Evolutionary conservation across 352 stramenopile genomes (phyloP), one percentile per base, ranked within the genome.

Genomic region (Phytophthora constricta): DNA sequence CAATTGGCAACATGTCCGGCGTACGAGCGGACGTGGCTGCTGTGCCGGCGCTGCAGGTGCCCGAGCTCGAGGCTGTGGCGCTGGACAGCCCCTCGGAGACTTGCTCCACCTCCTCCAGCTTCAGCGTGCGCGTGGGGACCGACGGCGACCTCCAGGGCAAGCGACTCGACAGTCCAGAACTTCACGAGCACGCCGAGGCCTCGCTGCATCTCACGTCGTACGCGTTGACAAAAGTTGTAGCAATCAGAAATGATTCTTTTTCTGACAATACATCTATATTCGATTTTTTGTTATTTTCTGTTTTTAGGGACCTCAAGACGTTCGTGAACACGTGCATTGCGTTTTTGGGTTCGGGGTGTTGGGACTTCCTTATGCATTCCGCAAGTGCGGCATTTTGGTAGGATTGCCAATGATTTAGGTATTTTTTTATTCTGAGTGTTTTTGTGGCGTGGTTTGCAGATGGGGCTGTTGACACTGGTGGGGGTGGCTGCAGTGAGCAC

Each of bases 321-420:
- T 93, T 93, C 55, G 70, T 76, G n/a, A 93, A 93, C 58, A 85
- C 79, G 19, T 85, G 96, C 57, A 98, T 98, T 65, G 90, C 87
- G 16, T 98, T 98, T 76, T 79, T 98, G 0, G 93, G 93, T 22
- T 96, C 93, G 5, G 93, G 26, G 84, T 98, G 10, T 74, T 98
- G 20, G 93, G 92, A 0, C 68, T 98, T 8, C 93, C 93, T 9
- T 96, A 92, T 72, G 93, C 92, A 19, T 98, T 98, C 72, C 86
- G 83, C 27, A 80, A 92, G 56, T 89, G 79, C 28, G 93, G 93
- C 23, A 96, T 96, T 52, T 48, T 98, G 41, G 84, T 78, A 45
- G n/a, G n/a, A n/a, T n/a, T n/a, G n/a, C n/a, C n/a, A n/a, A n/a
- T 46, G 46, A 27, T 93, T 20, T 43, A 37, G 25, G 4, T 43